Percentiles rank a stretch among this genome's conserved stretches.
These are phyloP conservation scores for Calonectria multiphialidica DNA, from an alignment of 2,329 filamentous ascomycete species.

Conservation along the genomic window DNA sequence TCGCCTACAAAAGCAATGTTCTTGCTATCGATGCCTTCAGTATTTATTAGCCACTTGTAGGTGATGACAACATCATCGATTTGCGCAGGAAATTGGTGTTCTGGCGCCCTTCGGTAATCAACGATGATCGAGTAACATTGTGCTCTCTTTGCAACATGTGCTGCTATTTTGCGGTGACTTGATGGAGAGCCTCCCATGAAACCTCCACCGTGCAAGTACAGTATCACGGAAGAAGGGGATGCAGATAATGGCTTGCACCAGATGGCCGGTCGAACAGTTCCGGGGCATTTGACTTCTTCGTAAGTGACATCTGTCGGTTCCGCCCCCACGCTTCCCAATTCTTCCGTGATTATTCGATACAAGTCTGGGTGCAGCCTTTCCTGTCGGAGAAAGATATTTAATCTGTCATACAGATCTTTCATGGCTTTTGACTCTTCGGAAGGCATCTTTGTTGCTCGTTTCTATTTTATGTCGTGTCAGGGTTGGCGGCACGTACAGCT, in stretches of 20 bases:
- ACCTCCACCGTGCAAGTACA: constrained; percentile 7
- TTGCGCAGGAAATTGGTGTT: constrained; percentile 2
- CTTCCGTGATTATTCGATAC: constrained; percentile 5
- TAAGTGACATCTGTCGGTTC: constrained; percentile 1
- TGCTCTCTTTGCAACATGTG: not conserved
- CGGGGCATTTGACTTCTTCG: constrained; percentile 6
- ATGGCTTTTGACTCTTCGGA: constrained; percentile 1
- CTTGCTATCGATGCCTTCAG: not conserved
- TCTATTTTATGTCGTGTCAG: too few species aligned
- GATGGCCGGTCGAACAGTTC: constrained; percentile 1
- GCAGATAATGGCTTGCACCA: not conserved
- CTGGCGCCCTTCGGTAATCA: not conserved
- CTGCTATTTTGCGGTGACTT: not conserved
- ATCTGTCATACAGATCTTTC: not conserved
- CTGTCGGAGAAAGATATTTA: not conserved
- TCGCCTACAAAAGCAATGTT: constrained; percentile 3
- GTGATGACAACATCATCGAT: not conserved
- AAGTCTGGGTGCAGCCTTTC: not conserved
- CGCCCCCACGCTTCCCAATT: not conserved
- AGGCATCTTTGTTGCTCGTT: too few species aligned
- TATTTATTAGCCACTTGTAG: not conserved
- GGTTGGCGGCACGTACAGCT: too few species aligned
- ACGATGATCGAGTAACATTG: not conserved
- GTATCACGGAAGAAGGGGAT: not conserved
- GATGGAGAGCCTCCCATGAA: constrained; percentile 6